phyloP scores from a whole-genome alignment of 2,329 filamentous ascomycete species.

The Pseudopithomyces maydicus region DNA sequence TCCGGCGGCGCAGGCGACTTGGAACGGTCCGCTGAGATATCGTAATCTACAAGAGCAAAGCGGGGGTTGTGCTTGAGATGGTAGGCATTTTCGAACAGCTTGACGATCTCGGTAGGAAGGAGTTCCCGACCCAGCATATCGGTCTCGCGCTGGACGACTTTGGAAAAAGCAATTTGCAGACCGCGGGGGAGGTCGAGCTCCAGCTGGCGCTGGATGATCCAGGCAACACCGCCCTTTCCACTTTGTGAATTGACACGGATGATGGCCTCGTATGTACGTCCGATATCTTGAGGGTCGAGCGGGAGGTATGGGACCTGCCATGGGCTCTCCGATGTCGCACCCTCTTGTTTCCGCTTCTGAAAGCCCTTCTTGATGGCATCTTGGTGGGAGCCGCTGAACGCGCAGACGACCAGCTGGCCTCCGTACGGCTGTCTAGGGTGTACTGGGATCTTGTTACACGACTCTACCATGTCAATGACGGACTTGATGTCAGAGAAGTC shows the following conservation, averaged over 20 bases:
- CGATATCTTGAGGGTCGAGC: slow-evolving; percentile 90
- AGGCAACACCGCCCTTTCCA: slow-evolving; percentile 92
- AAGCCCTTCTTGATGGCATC: slow-evolving; percentile 95
- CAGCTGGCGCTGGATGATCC: slow-evolving; percentile 88
- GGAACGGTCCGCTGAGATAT: slow-evolving; percentile 83
- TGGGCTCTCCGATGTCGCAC: slow-evolving; percentile 64
- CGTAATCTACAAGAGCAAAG: slow-evolving; percentile 89
- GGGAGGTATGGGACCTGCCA: slow-evolving; percentile 94
- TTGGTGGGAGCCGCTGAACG: slow-evolving; percentile 91
- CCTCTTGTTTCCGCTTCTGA: slow-evolving; percentile 68
- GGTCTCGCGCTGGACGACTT: slow-evolving; percentile 80
- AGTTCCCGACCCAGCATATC: slow-evolving; percentile 85
- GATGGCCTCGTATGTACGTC: slow-evolving; percentile 95
- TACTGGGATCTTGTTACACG: slow-evolving; percentile 92
- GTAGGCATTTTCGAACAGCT: slow-evolving; percentile 88
- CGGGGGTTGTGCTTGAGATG: slow-evolving; percentile 82
- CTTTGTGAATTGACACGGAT: slow-evolving; percentile 97
- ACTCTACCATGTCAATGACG: slow-evolving; percentile 88
- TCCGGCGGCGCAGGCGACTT: slow-evolving; percentile 71
- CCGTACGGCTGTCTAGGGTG: slow-evolving; percentile 90
- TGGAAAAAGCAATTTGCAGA: slow-evolving; percentile 88
- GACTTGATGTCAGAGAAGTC: slow-evolving; percentile 89
- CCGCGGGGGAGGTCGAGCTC: slow-evolving; percentile 91
- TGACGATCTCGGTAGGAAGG: slow-evolving; percentile 79
- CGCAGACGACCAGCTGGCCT: slow-evolving; percentile 87